Base-by-base conservation (phyloP, 106 monocot genomes). In the Platanthera guangdongensis region DNA sequence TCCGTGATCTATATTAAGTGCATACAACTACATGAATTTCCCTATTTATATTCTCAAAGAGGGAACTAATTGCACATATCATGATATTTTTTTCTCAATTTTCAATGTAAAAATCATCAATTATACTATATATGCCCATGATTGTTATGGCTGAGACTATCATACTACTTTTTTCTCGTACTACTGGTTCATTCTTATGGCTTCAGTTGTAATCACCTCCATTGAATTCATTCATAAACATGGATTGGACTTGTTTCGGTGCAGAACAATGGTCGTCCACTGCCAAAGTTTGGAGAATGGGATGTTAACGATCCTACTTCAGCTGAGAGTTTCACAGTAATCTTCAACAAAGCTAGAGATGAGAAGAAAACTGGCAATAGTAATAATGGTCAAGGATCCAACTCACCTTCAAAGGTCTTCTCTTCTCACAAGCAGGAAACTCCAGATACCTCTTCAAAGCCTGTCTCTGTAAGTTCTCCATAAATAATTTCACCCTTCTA, bases 311-410 rank as follows among this genome's bases (percentile, higher is more conserved):
- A 89, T 74, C 88, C 88, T 52, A 62, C 88, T 76, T 86, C 89
- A 25, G 84, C 86, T 4, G 89, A 89, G 72, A 82, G 89, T 25
- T 90, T 90, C 78, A 90, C 89, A 51, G 89, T 87, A 51, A 90
- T 90, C 48, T 90, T 90, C 80, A 90, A 87, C 78, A 90, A 90
- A 80, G 89, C 89, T 15, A 84, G 89, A 70, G 89, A 90, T 82
- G 89, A 90, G 78, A 86, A 76, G 68, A 90, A 87, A 64, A 87
- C 86, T n/a, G 86, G 90, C 25, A 81, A 76, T 60, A 39, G 39
- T 39, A 39, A 39, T 39, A 88, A 68, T 63, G 75, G 76, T 9
- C 92, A 80, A 76, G 85, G 82, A 15, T 63, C 89, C 0, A 84
- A 90, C 21, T 88, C 93, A 51, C 88, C 84, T n/a, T 77, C 76